Percentiles rank a stretch among this genome's conserved stretches.
These are phyloP conservation scores for Bipolaris oryzae DNA, from an alignment of 2,329 filamentous ascomycete species.

Conservation along the genomic window DNA sequence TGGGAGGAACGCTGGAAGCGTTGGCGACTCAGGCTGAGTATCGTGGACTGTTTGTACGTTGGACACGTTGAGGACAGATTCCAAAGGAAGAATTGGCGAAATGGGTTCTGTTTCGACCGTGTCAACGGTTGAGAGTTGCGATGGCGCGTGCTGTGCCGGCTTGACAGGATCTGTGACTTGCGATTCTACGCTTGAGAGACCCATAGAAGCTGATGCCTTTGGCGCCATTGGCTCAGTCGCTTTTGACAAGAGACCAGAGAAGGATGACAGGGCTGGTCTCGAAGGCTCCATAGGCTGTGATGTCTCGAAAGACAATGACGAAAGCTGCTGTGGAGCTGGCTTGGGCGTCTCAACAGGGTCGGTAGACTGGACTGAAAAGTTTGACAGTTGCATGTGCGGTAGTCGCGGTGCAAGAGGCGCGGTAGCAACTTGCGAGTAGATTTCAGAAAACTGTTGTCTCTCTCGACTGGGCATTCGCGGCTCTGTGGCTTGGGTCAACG, in stretches of 20 bases:
- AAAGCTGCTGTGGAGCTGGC: conserved; percentile 21
- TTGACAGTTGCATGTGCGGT: conserved; percentile 31
- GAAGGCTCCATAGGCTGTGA: conserved; percentile 32
- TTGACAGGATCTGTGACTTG: conserved; percentile 37
- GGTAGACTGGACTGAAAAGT: conserved; percentile 26
- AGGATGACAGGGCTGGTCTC: conserved; percentile 17
- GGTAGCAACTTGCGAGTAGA: conserved; percentile 23
- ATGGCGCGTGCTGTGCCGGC: conserved; percentile 21
- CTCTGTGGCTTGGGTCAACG: conserved; percentile 31
- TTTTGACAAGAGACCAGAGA: conserved; percentile 28
- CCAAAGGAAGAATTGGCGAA: conserved; percentile 13
- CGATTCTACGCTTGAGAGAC: conserved; percentile 27
- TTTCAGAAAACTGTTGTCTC: conserved; percentile 20
- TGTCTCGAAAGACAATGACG: conserved; percentile 29
- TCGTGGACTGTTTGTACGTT: conserved; percentile 38
- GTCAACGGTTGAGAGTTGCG: conserved; percentile 32
- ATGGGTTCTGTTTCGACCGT: conserved; percentile 40
- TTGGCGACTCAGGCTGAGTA: conserved; percentile 45
- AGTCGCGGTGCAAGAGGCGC: conserved; percentile 22
- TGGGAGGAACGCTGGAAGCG: conserved; percentile 40
- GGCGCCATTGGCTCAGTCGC: conserved; percentile 28
- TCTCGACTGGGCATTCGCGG: conserved; percentile 12
- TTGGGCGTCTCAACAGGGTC: conserved; percentile 30
- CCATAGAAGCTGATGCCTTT: conserved; percentile 18
- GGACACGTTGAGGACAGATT: conserved; percentile 30